Evolutionary conservation across 176 grass and related monocot species (phyloP), one percentile per base, ranked within the genome.

Genomic region (Carex scoparia): DNA sequence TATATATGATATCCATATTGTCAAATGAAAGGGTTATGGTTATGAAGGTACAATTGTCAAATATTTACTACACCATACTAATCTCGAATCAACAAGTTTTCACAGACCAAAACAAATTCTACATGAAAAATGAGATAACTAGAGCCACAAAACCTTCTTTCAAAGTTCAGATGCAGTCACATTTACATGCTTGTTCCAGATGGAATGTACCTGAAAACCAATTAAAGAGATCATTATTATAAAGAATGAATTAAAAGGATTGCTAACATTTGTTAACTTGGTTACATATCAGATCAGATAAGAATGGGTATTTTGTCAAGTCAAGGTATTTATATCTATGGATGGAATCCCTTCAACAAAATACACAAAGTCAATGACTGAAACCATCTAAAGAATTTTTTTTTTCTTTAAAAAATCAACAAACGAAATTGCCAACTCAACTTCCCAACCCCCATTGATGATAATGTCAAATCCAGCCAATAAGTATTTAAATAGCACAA

Each of bases 391-490:
- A 57, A 79, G 13, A 58, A 79, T 79, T 78, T 54, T 0, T 54
- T 0, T 33, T 58, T 32, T 35, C 2, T 79, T 58, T 1, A 79
- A 16, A 48, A 55, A 57, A 58, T 58, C 6, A 79, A 79, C 28
- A 79, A 79, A 4, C 5, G 4, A 54, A 83, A 83, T 83, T 83
- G 44, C 40, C 81, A 83, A 31, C 80, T 68, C 80, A 83, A 83
- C 27, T 4, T 18, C 64, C 62, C 61, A 83, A 53, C 62, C 28
- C 62, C 28, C 35, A 83, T 67, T 4, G 38, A 83, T 53, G 19
- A 10, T 55, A 65, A 61, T 23, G 61, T 53, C 35, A 83, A 76
- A 33, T 58, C 69, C 38, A 79, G 30, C 12, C 18, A 58, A 58
- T 10, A 19, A 4, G 35, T 79, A 57, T 78, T 78, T 28, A 28